Conservation (phyloP, 2,329 filamentous ascomycete species). For the Fusarium sarcochroum region DNA sequence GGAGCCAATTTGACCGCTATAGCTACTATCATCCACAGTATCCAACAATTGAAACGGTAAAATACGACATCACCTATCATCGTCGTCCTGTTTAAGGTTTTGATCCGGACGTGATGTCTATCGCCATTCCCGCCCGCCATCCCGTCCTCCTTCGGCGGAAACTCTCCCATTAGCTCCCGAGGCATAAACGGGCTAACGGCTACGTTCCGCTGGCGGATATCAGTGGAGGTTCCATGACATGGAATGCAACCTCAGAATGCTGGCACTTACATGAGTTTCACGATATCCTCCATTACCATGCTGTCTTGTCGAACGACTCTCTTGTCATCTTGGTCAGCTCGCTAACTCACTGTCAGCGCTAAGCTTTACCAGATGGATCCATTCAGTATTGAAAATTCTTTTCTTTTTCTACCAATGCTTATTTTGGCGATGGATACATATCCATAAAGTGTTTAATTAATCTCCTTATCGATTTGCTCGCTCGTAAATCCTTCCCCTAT, state of each 20-base stretch:
- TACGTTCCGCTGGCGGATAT: slow-evolving; percentile 24
- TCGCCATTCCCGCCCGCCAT: slow-evolving; percentile 24
- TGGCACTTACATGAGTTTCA: not conserved
- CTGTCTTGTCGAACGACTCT: too few relatives aligned
- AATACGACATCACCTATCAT: not conserved
- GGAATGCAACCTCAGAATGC: slow-evolving; percentile 7
- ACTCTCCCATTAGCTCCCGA: slow-evolving; percentile 35
- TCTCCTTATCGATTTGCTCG: not conserved
- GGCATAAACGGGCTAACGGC: slow-evolving; percentile 2
- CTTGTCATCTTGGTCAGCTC: too few relatives aligned
- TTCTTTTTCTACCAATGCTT: not conserved
- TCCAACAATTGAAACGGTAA: not conserved
- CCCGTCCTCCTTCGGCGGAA: slow-evolving; percentile 16
- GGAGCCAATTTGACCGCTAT: slow-evolving; percentile 20
- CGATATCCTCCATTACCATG: too few relatives aligned
- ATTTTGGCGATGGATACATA: not conserved
- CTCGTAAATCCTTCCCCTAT: slow-evolving; percentile 7
- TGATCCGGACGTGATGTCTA: not conserved
- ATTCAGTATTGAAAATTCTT: not conserved
- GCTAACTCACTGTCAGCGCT: not conserved
- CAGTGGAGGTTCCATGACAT: slow-evolving; percentile 31
- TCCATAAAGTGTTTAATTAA: slow-evolving; percentile 19
- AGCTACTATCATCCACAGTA: not conserved
- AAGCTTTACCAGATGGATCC: not conserved
- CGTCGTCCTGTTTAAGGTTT: slow-evolving; percentile 8